Evolutionary conservation across 1,139 yeast genomes (phyloP).

Genomic region (Maudiozyma humilis): DNA sequence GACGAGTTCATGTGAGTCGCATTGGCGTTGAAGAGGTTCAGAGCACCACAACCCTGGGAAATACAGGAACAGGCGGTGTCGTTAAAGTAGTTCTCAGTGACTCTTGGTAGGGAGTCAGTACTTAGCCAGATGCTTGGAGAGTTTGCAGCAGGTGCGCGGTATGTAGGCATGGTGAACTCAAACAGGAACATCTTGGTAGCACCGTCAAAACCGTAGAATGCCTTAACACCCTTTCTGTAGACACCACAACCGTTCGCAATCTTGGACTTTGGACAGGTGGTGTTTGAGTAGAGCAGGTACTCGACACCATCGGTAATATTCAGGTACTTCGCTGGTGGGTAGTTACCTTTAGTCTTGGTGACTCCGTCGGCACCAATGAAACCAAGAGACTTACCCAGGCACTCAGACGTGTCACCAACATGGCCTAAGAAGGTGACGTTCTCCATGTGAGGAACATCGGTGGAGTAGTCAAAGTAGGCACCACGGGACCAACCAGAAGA

Average conservation of each 20-base stretch:
- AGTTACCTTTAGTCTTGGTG: slow-evolving; percentile 38
- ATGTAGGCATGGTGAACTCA: slow-evolving; percentile 58
- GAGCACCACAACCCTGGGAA: slow-evolving; percentile 75
- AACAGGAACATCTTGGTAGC: slow-evolving; percentile 57
- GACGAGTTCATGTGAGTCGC: slow-evolving; percentile 48
- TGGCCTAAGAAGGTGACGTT: slow-evolving; percentile 57
- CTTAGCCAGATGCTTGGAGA: slow-evolving; percentile 71
- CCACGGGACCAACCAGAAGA: slow-evolving; percentile 37
- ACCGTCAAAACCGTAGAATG: slow-evolving; percentile 66
- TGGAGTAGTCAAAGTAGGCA: slow-evolving; percentile 35
- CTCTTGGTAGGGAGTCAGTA: slow-evolving; percentile 67
- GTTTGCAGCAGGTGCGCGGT: no score
- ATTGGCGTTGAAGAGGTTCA: slow-evolving; percentile 57
- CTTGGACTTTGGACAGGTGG: slow-evolving; percentile 43
- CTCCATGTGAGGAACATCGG: slow-evolving; percentile 27
- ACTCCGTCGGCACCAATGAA: slow-evolving; percentile 41
- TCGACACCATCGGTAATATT: slow-evolving; percentile 46
- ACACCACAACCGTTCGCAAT: slow-evolving; percentile 37
- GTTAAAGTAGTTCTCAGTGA: slow-evolving; percentile 57
- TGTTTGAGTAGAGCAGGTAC: slow-evolving; percentile 49
- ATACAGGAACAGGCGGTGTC: slow-evolving; percentile 62
- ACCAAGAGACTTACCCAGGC: slow-evolving; percentile 57
- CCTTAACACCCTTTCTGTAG: slow-evolving; percentile 63
- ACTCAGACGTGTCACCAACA: slow-evolving; percentile 41
- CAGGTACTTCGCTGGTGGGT: slow-evolving; percentile 41